A percentile compares a stretch with the other conserved stretches of the same genome.
Conservation (phyloP, 2,329 filamentous ascomycete species). For the Xylariaceae sp. region DNA sequence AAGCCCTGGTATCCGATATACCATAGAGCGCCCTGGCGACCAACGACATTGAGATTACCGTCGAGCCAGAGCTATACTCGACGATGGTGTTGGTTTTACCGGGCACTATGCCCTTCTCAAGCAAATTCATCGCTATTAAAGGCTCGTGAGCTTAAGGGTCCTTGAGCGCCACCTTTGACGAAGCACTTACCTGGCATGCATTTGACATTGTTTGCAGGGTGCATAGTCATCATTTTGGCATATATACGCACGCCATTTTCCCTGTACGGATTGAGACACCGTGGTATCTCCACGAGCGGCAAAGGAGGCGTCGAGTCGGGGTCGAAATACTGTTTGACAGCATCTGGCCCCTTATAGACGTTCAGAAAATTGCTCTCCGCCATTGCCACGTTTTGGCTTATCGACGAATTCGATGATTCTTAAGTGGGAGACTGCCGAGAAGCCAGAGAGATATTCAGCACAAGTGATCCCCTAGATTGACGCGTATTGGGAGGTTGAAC, state of each 20-base stretch:
- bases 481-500: too few relatives aligned
- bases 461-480: too few relatives aligned
- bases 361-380: constrained; percentile 40
- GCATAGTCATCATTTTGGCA: constrained; percentile 63
- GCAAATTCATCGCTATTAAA: constrained; percentile 46
- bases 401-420: background rate
- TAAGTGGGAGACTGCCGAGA: background rate
- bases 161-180: background rate
- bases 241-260: constrained; percentile 58
- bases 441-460: too few relatives aligned
- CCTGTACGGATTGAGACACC: constrained; percentile 52
- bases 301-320: constrained; percentile 54
- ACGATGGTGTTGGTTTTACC: constrained; percentile 49
- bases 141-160: constrained; percentile 3
- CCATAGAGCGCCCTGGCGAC: constrained; percentile 49
- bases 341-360: constrained; percentile 54
- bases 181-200: constrained; percentile 49
- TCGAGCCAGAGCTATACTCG: constrained; percentile 60
- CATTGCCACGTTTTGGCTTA: constrained; percentile 21
- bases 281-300: constrained; percentile 58
- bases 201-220: constrained; percentile 63
- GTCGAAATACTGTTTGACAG: constrained; percentile 56
- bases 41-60: constrained; percentile 57
- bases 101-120: constrained; percentile 40
- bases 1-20: constrained; percentile 50